A percentile compares a stretch with the other conserved stretches of the same genome.
These are phyloP conservation scores for Canna indica DNA, from an alignment of 176 grass and related monocot genomes.

Conservation along the genomic window DNA sequence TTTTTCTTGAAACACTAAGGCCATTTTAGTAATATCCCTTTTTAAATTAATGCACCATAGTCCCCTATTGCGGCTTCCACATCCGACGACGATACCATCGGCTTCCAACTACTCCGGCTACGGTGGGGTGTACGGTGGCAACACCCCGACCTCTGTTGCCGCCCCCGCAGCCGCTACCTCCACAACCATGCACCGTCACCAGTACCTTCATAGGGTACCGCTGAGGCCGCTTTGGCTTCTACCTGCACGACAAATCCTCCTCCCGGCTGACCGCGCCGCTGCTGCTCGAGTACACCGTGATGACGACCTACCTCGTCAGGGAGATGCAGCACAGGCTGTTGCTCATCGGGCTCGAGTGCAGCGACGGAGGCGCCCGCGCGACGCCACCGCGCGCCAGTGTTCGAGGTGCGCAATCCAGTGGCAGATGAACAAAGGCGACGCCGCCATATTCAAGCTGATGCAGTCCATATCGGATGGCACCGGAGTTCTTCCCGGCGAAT, in stretches of 20 bases:
- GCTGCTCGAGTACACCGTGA: slow-evolving; percentile 41
- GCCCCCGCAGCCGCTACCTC: background rate
- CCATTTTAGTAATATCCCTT: no score
- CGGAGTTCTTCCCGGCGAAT: no score
- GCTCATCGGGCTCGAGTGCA: no score
- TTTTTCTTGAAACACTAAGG: no score
- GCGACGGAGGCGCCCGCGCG: no score
- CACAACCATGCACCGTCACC: slow-evolving; percentile 33
- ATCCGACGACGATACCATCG: background rate
- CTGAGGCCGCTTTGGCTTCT: slow-evolving; percentile 41
- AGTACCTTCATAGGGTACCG: slow-evolving; percentile 65
- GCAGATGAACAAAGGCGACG: no score
- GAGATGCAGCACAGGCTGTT: slow-evolving; percentile 52
- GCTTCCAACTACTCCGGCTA: slow-evolving; percentile 1
- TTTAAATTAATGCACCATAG: no score
- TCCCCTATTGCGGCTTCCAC: slow-evolving; percentile 13
- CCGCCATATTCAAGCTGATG: no score
- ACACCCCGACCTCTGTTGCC: slow-evolving; percentile 3
- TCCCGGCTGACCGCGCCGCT: slow-evolving; percentile 24
- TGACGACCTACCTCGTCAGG: slow-evolving; percentile 38
- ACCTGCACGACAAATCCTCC: slow-evolving; percentile 36
- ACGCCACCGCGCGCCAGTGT: no score
- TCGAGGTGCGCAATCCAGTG: no score
- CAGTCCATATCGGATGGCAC: no score
- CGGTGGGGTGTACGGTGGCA: no score